Conservation (phyloP, 1,139 yeast species). For the Scheffersomyces segobiensis region DNA sequence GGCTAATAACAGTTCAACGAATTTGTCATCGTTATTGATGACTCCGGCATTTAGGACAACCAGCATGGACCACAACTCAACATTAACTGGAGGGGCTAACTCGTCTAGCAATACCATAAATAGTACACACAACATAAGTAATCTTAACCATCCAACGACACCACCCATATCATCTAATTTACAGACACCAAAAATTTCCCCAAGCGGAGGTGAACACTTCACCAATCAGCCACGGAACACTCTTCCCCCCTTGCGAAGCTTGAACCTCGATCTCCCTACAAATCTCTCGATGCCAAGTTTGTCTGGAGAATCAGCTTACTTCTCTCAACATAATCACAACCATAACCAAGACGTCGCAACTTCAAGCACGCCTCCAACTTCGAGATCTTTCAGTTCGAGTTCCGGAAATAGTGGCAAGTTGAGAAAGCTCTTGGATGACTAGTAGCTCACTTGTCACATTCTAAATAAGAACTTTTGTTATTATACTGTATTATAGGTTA, state of each 20-base stretch:
- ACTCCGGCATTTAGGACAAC: constrained; percentile 19
- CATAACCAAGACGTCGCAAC: not conserved
- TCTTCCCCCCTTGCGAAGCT: constrained; percentile 52
- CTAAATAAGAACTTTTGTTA: not conserved
- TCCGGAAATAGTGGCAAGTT: constrained; percentile 25
- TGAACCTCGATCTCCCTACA: constrained; percentile 50
- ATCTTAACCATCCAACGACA: constrained; percentile 6
- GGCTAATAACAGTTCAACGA: constrained; percentile 48
- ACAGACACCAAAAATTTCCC: constrained; percentile 61
- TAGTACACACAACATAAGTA: not conserved
- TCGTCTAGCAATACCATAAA: not conserved
- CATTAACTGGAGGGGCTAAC: constrained; percentile 1
- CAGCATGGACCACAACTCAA: constrained; percentile 3
- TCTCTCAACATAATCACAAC: constrained; percentile 2
- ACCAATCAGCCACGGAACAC: constrained; percentile 32
- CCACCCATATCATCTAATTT: constrained; percentile 22
- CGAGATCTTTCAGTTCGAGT: constrained; percentile 17
- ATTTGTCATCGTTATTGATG: constrained; percentile 37
- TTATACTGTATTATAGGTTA: constrained; percentile 1
- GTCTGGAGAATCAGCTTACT: constrained; percentile 7
- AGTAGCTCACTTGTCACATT: not conserved
- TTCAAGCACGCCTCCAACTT: not conserved
- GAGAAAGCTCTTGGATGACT: constrained; percentile 17
- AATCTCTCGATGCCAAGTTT: constrained; percentile 30
- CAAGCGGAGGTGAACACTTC: constrained; percentile 15